phyloP scores from a whole-genome alignment of 768 basidiomycete species.

The Phylloporus arenicola region DNA sequence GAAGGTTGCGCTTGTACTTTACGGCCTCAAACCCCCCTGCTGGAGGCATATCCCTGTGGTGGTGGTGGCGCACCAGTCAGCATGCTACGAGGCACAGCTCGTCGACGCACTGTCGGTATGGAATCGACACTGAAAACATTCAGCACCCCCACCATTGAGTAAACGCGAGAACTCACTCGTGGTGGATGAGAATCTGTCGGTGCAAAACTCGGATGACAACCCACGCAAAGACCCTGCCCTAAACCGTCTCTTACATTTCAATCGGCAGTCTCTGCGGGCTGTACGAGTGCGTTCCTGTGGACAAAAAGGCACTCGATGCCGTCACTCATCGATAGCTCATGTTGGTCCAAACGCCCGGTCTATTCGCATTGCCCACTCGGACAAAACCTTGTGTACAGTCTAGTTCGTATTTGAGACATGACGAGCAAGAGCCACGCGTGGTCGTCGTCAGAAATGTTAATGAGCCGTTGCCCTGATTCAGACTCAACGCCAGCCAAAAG shows the following conservation, averaged over 20 bases:
- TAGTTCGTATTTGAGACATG: background rate
- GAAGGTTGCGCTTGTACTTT: constrained; percentile 94
- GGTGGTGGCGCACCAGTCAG: constrained; percentile 9
- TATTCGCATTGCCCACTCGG: background rate
- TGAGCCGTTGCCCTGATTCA: constrained; percentile 10
- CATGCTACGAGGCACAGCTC: constrained; percentile 7
- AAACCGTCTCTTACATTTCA: constrained; percentile 17
- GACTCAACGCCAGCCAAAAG: constrained; percentile 24
- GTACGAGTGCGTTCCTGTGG: constrained; percentile 20
- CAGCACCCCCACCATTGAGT: background rate
- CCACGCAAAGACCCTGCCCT: constrained; percentile 20
- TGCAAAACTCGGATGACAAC: background rate
- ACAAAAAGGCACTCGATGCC: constrained; percentile 12
- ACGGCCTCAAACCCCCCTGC: constrained; percentile 87
- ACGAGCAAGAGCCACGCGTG: background rate
- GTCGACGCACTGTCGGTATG: constrained; percentile 25
- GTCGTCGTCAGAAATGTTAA: constrained; percentile 4
- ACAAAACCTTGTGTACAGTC: background rate
- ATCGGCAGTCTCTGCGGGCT: background rate
- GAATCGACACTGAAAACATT: constrained; percentile 18
- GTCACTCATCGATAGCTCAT: constrained; percentile 5
- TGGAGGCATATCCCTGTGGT: constrained; percentile 88
- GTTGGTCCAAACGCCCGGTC: background rate
- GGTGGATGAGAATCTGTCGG: constrained; percentile 1
- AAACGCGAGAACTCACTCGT: background rate